Conservation (phyloP, 306 rosid genomes). For the Castanea mollissima region DNA sequence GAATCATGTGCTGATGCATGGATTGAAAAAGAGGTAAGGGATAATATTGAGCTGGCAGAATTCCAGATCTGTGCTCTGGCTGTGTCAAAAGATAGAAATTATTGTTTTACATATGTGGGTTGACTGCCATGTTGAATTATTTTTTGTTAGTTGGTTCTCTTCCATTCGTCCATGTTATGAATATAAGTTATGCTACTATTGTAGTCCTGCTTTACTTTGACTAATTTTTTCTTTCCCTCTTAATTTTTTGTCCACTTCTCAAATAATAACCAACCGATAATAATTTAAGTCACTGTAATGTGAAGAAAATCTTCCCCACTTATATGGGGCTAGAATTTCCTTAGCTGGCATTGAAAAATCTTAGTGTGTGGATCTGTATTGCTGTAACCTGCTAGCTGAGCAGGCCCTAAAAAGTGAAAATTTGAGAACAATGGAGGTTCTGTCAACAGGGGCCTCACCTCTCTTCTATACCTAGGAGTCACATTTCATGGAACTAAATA, state of each 20-base stretch:
- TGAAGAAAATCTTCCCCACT: neutral
- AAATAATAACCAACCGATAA: neutral
- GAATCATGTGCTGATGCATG: slow-evolving; percentile 91
- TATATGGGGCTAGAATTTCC: neutral
- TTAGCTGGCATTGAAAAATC: neutral
- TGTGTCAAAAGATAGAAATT: neutral
- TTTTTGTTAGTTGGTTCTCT: neutral
- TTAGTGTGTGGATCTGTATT: neutral
- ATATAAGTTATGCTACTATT: neutral
- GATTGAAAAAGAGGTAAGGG: slow-evolving; percentile 92
- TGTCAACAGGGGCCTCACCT: neutral
- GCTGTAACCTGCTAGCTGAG: neutral
- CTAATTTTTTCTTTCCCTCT: neutral
- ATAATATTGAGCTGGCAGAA: slow-evolving; percentile 14
- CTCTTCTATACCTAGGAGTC: neutral
- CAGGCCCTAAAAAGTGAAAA: neutral
- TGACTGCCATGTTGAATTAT: neutral
- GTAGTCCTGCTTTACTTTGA: neutral
- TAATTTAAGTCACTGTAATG: neutral
- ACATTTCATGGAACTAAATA: neutral
- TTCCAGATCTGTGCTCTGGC: neutral
- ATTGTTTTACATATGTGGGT: neutral
- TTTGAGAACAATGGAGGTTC: neutral
- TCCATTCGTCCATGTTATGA: neutral
- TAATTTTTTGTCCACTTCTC: neutral